Percentiles rank a stretch among this genome's conserved stretches.
Conservation (phyloP, 768 basidiomycete species). For the Boletus sp. region DNA sequence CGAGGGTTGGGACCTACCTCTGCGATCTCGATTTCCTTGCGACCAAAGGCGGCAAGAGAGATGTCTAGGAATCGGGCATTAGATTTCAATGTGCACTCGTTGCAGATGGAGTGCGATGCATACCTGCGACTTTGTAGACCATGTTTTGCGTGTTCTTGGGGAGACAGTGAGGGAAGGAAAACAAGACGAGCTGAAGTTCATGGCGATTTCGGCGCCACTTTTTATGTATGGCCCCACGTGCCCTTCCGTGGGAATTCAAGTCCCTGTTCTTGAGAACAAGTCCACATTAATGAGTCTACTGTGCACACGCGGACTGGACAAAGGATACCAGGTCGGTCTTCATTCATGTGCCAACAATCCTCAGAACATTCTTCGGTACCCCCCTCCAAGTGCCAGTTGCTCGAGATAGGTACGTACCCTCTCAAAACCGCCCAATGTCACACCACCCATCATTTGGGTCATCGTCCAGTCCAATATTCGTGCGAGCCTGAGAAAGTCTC, state of each 20-base stretch:
- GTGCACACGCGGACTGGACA: background rate
- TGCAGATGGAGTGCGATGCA: slow-evolving; percentile 3
- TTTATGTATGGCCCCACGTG: slow-evolving; percentile 34
- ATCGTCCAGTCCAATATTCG: slow-evolving; percentile 51
- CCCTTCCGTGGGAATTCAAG: slow-evolving; percentile 25
- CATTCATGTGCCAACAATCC: slow-evolving; percentile 3
- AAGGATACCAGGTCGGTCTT: background rate
- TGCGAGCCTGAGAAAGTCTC: slow-evolving; percentile 45
- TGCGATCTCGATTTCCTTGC: slow-evolving; percentile 99
- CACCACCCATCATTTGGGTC: background rate
- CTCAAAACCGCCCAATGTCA: background rate
- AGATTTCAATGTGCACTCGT: background rate
- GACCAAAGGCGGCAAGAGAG: slow-evolving; percentile 98
- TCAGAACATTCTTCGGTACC: background rate
- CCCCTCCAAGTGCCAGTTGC: slow-evolving; percentile 49
- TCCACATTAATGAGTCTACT: too few species aligned
- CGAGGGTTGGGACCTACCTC: slow-evolving; percentile 58
- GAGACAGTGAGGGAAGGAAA: slow-evolving; percentile 27
- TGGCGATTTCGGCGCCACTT: slow-evolving; percentile 23
- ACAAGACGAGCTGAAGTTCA: slow-evolving; percentile 16
- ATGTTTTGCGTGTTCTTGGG: slow-evolving; percentile 37
- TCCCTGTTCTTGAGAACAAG: slow-evolving; percentile 11
- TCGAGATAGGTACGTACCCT: slow-evolving; percentile 48
- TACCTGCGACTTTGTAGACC: slow-evolving; percentile 91
- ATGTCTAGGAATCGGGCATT: slow-evolving; percentile 51